Evolutionary conservation across 768 basidiomycete species (phyloP), one percentile per base, ranked within the genome.

Genomic region (Clavulina sp.): DNA sequence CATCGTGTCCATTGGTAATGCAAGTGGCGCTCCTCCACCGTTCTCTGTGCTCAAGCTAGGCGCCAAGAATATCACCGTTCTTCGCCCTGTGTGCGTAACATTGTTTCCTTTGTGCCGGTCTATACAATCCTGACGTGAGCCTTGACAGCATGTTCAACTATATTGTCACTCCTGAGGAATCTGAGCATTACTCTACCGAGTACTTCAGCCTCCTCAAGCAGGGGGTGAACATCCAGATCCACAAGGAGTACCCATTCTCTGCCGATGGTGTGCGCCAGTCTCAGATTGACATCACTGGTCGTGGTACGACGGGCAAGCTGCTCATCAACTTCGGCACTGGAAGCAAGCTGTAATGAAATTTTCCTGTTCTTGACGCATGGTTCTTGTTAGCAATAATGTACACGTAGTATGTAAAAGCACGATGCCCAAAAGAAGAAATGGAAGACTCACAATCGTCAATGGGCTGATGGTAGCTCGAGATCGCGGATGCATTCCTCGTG

Each of bases 1-100:
- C 0, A 73, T 95, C 32, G 84, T 95, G 13, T 81, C 79, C 5
- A 76, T 89, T 50, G 95, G 95, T 0, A 97, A 96, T 59, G 87
- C 93, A 0, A 93, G 88, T 4, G 91, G 91, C 2, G 65, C 80
- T 4, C 81, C 85, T 2, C 75, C 76, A 30, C 81, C 85, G 0
- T 79, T 95, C 62, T 66, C 80, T 2, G 74, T 83, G 0, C 66
- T 84, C 47, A 81, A 76, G 58, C 76, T 97, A 7, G 67, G 70
- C 0, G 73, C 78, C 54, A 97, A 91, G 70, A 92, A 93, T 58
- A 61, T 93, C 57, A 84, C 78, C 57, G 67, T 87, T 6, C 57
- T 77, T 43, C 77, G 84, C 31, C 85, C 86, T n/a, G 75, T 72
- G 84, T 87, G 59, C 33, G 7, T 30, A 7, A 21, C 7, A 40